Evolutionary conservation across 345 rosid species (phyloP).

Genomic region (Corchorus olitorius): DNA sequence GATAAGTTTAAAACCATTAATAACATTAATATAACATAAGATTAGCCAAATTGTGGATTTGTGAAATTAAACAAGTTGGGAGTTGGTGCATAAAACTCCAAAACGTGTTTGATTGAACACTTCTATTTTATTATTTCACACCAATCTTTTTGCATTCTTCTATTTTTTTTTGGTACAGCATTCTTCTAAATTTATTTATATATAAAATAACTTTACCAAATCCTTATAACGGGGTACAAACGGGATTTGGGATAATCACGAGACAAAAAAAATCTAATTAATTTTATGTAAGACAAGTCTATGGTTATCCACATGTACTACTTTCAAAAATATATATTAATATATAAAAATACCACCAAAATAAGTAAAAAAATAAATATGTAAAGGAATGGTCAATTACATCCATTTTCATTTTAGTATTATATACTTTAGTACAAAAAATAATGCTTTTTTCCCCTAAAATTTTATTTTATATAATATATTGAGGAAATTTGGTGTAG

Average conservation of each 20-base stretch:
- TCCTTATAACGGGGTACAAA: background rate
- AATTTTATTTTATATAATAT: too few species aligned
- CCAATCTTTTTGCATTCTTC: too few species aligned
- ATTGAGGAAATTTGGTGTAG: background rate
- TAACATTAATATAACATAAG: background rate
- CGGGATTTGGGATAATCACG: background rate
- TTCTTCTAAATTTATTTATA: background rate
- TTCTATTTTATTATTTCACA: background rate
- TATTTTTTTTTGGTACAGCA: background rate
- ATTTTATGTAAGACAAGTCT: slow-evolving; percentile 17
- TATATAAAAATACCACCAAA: too few species aligned
- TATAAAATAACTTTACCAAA: background rate
- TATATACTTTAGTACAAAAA: background rate
- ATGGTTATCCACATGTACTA: slow-evolving; percentile 15
- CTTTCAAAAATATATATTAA: background rate
- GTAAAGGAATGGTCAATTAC: background rate
- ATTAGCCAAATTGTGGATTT: background rate
- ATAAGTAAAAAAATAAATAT: too few species aligned
- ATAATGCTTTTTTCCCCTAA: background rate
- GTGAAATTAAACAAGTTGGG: background rate
- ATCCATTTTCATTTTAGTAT: background rate
- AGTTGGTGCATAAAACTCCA: background rate
- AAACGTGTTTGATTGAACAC: background rate
- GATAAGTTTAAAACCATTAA: background rate
- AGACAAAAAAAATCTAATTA: background rate